Evolutionary conservation across 202 grass and related monocot species (phyloP).

Genomic region (Setaria viridis): DNA sequence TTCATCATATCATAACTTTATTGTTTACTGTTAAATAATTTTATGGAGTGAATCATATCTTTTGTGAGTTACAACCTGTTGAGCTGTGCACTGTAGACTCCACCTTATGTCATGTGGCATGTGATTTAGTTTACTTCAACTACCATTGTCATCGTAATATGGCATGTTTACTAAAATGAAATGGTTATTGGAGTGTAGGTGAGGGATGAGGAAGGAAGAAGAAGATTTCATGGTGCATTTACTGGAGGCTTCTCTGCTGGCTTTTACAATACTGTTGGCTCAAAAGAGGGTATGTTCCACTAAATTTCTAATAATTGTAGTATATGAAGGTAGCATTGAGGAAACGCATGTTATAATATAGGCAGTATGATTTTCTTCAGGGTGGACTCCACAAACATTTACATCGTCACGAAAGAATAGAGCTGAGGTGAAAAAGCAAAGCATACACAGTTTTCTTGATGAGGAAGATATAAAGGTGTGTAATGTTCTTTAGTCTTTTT

Average conservation of each 20-base stretch:
- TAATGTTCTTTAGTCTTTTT: constrained; percentile 19
- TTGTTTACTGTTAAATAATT: constrained; percentile 2
- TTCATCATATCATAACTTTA: neutral
- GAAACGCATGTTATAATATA: constrained; percentile 11
- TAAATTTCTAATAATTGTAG: constrained; percentile 20
- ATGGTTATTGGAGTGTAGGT: constrained; percentile 55
- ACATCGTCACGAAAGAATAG: constrained; percentile 95
- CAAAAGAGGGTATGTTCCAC: constrained; percentile 78
- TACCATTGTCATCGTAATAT: neutral
- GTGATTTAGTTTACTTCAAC: constrained; percentile 39
- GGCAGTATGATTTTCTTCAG: constrained; percentile 52
- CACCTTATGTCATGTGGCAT: constrained; percentile 12
- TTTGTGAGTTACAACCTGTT: constrained; percentile 10
- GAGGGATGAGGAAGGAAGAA: constrained; percentile 92
- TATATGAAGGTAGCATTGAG: constrained; percentile 2
- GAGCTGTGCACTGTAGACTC: neutral
- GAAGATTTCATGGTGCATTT: constrained; percentile 97
- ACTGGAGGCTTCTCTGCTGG: constrained; percentile 95
- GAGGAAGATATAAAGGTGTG: constrained; percentile 94
- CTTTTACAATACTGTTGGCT: constrained; percentile 90
- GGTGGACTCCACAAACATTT: constrained; percentile 89
- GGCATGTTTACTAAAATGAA: neutral
- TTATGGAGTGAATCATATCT: neutral
- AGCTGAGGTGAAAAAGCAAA: constrained; percentile 83
- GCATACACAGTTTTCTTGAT: constrained; percentile 89